A percentile compares a stretch with the other conserved stretches of the same genome.
Evolutionary conservation across 2,329 filamentous ascomycete genomes (phyloP).

Genomic region (Dactylellina drechsleri): DNA sequence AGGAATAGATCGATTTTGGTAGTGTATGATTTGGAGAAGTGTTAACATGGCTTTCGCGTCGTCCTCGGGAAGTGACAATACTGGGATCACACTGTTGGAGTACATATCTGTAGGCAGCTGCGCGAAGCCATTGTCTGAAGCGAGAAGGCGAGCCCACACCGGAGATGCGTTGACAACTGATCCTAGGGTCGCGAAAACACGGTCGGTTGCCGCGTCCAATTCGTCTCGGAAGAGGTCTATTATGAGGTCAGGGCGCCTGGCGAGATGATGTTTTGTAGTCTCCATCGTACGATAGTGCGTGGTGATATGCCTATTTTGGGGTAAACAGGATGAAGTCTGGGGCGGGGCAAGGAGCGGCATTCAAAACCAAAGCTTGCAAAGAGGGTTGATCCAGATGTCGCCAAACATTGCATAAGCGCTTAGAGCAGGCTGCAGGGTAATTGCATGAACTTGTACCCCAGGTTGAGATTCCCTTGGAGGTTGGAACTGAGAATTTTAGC

Average conservation of each 20-base stretch:
- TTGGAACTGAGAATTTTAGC: no score
- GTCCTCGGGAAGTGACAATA: slow-evolving; percentile 14
- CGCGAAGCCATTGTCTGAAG: slow-evolving; percentile 8
- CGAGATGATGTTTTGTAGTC: neutral
- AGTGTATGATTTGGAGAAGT: slow-evolving; percentile 12
- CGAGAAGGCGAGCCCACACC: slow-evolving; percentile 11
- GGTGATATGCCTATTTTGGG: no score
- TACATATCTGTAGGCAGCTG: neutral
- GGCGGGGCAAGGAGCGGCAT: no score
- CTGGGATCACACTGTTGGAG: neutral
- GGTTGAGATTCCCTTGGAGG: no score
- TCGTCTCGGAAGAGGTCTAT: neutral
- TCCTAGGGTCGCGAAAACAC: neutral
- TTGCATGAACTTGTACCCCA: no score
- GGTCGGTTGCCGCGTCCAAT: neutral
- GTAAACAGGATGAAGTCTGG: no score
- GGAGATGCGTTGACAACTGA: slow-evolving; percentile 17
- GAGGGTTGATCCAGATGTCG: no score
- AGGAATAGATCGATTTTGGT: neutral
- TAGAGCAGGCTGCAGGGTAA: no score
- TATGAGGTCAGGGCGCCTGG: slow-evolving; percentile 1
- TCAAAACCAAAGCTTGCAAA: no score
- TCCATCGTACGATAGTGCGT: no score
- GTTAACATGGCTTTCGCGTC: slow-evolving; percentile 21
- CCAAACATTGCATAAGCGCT: no score